Conservation (phyloP, 495 filamentous ascomycete species). For the Chaetomium cochliodes region DNA sequence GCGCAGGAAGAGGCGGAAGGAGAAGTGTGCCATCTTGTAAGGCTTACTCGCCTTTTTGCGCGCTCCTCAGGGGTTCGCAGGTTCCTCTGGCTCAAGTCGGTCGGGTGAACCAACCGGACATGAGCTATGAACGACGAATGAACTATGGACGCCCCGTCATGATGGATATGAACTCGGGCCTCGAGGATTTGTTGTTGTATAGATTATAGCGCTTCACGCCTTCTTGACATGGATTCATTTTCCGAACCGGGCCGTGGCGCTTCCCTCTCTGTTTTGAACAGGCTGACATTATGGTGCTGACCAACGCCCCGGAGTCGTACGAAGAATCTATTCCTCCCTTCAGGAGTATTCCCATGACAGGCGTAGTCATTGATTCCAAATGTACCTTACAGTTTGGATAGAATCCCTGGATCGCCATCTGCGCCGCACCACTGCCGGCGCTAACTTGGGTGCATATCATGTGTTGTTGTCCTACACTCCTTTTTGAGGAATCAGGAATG, state of each 20-base stretch:
- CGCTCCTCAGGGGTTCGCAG: neutral
- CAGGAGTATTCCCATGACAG: neutral
- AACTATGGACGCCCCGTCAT: conserved; percentile 19
- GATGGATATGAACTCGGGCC: conserved; percentile 13
- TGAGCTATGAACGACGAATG: conserved; percentile 21
- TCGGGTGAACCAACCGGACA: conserved; percentile 1
- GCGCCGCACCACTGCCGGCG: conserved; percentile 8
- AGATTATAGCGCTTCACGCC: conserved; percentile 7
- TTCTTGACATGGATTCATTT: neutral
- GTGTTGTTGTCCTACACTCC: neutral
- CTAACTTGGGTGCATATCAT: neutral
- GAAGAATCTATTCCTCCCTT: neutral
- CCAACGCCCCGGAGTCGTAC: neutral
- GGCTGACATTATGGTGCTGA: neutral
- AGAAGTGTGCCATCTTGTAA: conserved; percentile 35
- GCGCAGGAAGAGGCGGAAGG: conserved; percentile 27
- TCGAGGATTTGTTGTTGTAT: conserved; percentile 4
- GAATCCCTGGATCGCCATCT: neutral
- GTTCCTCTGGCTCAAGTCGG: neutral
- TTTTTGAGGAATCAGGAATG: neutral
- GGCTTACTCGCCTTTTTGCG: too few relatives aligned
- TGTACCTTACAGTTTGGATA: neutral
- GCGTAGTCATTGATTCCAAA: neutral
- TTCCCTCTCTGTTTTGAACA: neutral
- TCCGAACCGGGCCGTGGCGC: neutral